Evolutionary conservation across 2,329 filamentous ascomycete genomes (phyloP).

Genomic region (Beauveria sp.): DNA sequence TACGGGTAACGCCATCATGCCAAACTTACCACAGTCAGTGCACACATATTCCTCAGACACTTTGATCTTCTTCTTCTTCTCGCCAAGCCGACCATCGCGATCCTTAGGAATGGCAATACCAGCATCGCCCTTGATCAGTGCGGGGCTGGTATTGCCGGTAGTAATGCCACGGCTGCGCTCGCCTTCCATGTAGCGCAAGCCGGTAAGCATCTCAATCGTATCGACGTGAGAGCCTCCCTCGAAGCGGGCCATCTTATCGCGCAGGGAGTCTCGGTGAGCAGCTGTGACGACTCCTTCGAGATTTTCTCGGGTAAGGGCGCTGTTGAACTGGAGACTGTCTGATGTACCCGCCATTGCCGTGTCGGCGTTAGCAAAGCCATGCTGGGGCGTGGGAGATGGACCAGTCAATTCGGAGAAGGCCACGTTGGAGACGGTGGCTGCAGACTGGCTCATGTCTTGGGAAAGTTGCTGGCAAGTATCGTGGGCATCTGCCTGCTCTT

Average conservation of each 20-base stretch:
- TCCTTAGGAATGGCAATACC: constrained; percentile 78
- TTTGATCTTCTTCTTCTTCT: constrained; percentile 84
- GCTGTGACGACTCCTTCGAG: constrained; percentile 64
- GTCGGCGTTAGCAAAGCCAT: constrained; percentile 24
- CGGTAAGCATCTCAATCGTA: constrained; percentile 88
- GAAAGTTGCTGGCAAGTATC: constrained; percentile 50
- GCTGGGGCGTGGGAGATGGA: constrained; percentile 24
- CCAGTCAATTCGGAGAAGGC: constrained; percentile 41
- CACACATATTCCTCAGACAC: constrained; percentile 84
- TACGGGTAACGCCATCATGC: background rate
- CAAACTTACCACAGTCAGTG: constrained; percentile 71
- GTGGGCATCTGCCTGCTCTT: constrained; percentile 75
- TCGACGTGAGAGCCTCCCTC: constrained; percentile 72
- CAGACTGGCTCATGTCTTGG: constrained; percentile 49
- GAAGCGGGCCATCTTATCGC: constrained; percentile 78
- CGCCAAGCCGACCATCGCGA: constrained; percentile 61
- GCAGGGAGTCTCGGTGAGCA: constrained; percentile 64
- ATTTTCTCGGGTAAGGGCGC: constrained; percentile 69
- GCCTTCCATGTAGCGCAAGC: constrained; percentile 77
- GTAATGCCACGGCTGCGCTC: constrained; percentile 84
- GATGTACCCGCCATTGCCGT: constrained; percentile 45
- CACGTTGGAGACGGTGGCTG: constrained; percentile 38
- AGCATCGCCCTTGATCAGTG: constrained; percentile 75
- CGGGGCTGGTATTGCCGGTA: constrained; percentile 74
- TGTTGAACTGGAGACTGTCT: constrained; percentile 56